Base-by-base conservation (phyloP, 2,329 filamentous ascomycete genomes). In the Cladosporium halotolerans region DNA sequence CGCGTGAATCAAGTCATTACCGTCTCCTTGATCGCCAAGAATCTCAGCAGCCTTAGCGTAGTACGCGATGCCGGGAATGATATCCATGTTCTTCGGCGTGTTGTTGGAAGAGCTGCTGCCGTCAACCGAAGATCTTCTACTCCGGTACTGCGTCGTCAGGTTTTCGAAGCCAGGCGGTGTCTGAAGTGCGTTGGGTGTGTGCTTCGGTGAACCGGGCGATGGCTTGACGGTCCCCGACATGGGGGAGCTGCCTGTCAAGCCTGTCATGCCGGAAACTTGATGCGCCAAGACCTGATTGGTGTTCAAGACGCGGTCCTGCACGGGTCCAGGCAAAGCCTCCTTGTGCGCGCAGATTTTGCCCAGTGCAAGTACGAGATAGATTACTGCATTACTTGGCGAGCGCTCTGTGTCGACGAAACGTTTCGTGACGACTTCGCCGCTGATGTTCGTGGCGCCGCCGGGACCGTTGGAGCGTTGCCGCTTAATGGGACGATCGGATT, bases 1-100 rank as follows among this genome's bases (percentile, higher is more conserved):
- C 4, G 95, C 88, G 65, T 93, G 86, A 59, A 86, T 84, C 55
- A 97, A 76, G 41, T 88, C 87, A 57, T 86, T 88, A 1, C 86
- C 86, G 10, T 88, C 91, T 34, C 84, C 78, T 47, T 93, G 83
- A 55, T 86, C 86, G 4, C 90, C 90, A 13, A 97, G 74, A 36
- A 97, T 96, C 57, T 93, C 86, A 1, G 86, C 86, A 2, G 90
- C 92, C 57, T 88, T 84, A 1, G 88, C 87, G 67, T 91, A 96
- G 67, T 96, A 96, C 31, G 90, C 86, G 54, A 97, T 74, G 0
- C 93, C 93, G 0, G 93, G 92, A 56, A 96, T 87, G 6, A 87
- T 79, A 63, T 97, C 90, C 47, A 93, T 78, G 44, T 71, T 70
- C 16, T 62, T 59, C 18, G 46, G 43, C 16, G 43, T 52, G 13